Conservation (phyloP, 148 eudicot species). For the Rhododendron vialii region DNA sequence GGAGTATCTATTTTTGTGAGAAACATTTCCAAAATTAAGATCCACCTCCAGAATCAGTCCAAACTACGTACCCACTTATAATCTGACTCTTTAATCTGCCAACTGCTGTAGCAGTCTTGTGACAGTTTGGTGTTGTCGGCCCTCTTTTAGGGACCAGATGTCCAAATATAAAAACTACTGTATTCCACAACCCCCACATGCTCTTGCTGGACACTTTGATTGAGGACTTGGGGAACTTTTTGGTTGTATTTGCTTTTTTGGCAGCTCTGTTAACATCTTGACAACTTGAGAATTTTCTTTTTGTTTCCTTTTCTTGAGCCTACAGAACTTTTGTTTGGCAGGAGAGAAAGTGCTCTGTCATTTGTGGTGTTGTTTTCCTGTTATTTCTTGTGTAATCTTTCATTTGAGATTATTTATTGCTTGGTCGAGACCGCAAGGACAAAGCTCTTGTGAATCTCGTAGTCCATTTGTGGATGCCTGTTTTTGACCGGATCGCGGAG, state of each 20-base stretch:
- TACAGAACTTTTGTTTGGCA: background rate
- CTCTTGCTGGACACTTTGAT: too few relatives aligned
- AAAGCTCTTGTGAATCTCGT: too few relatives aligned
- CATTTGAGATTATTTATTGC: background rate
- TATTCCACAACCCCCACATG: too few relatives aligned
- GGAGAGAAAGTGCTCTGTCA: background rate
- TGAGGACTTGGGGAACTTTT: background rate
- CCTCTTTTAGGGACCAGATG: background rate
- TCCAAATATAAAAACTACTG: background rate
- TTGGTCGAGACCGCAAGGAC: background rate
- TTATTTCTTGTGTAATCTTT: background rate
- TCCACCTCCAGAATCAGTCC: background rate
- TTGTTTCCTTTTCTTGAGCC: background rate
- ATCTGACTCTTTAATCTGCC: background rate
- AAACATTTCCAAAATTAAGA: too few relatives aligned
- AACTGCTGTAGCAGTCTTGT: background rate
- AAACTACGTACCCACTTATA: too few relatives aligned
- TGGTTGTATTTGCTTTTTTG: background rate
- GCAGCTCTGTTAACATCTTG: background rate
- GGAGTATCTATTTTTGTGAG: too few relatives aligned
- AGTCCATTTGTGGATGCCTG: too few relatives aligned
- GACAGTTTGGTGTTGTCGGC: background rate
- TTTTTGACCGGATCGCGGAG: too few relatives aligned
- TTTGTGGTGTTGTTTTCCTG: background rate
- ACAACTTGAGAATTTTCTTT: background rate